Base-by-base conservation (phyloP, 257 asterid genomes). In the Nyctanthes arbortristis region DNA sequence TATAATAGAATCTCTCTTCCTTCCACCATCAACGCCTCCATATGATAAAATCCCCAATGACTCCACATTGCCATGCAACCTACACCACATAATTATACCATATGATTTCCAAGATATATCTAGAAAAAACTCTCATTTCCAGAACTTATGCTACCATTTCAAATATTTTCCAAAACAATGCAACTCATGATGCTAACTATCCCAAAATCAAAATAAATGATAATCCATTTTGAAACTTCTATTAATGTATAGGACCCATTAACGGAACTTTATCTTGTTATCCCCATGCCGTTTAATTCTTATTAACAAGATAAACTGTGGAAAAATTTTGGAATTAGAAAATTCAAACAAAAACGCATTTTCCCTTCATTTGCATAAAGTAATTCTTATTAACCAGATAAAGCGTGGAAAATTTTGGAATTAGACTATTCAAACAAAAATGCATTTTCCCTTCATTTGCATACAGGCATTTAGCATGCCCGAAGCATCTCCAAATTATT, bases 31-130 rank as follows among this genome's bases (percentile, higher is more conserved):
- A 81, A 78, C 74, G 31, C 88, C 86, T 49, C 97, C 97, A 32
- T 79, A 80, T 14, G 95, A 76, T 71, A 93, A 78, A 65, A 93
- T 82, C 12, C 85, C 94, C 78, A 93, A 70, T 8, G 97, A 87
- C 81, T 93, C 96, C 78, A 93, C 93, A 82, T 93, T 93, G 60
- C 97, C 99, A 70, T 93, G 97, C 88, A 93, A 80, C 86, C 99
- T 93, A 71, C 78, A 74, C 59, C 61, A 74, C 24, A 57, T n/a
- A 60, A 62, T 68, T 35, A 65, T 65, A 68, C 40, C 67, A 59
- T 63, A 62, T 22, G 34, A 69, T 52, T 52, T 22, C 40, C 10
- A 58, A 36, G 58, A 49, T 49, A 22, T 1, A 8, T 49, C 8
- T 7, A 13, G 7, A 49, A 12, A 13, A 12, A 13, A 49, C 58